Conservation (phyloP, 257 asterid species). For the Sherardia arvensis region DNA sequence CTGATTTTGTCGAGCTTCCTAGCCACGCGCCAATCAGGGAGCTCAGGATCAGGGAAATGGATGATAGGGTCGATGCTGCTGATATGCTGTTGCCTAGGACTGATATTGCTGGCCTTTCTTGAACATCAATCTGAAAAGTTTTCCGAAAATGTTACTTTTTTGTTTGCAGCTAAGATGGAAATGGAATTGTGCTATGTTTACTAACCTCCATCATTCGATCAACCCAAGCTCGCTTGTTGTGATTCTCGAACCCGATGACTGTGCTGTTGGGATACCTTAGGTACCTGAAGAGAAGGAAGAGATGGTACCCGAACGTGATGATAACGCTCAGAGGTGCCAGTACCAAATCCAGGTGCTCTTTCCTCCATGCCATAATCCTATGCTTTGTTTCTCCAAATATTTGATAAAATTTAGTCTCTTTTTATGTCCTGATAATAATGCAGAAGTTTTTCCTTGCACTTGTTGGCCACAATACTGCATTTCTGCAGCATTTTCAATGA, state of each 20-base stretch:
- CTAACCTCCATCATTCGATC: constrained; percentile 43
- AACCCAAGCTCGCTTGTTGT: constrained; percentile 60
- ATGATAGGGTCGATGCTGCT: constrained; percentile 43
- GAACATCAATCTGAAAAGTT: constrained; percentile 24
- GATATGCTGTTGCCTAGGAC: constrained; percentile 36
- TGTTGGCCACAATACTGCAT: neutral
- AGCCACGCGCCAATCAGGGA: constrained; percentile 61
- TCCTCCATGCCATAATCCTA: constrained; percentile 30
- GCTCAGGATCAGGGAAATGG: constrained; percentile 40
- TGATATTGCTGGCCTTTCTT: constrained; percentile 38
- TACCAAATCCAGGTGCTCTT: constrained; percentile 40
- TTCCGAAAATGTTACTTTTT: neutral
- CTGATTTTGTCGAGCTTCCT: constrained; percentile 31
- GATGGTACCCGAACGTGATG: constrained; percentile 56
- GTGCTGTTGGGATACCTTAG: constrained; percentile 37
- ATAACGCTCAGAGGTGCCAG: constrained; percentile 41
- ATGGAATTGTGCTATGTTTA: neutral
- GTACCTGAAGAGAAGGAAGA: constrained; percentile 43
- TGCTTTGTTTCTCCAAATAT: neutral
- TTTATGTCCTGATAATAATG: neutral
- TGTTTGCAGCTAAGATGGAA: too few species aligned
- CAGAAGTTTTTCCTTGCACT: neutral
- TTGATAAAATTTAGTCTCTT: neutral
- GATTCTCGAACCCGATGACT: constrained; percentile 48
- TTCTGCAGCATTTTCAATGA: neutral